Evolutionary conservation across 176 grass and related monocot genomes (phyloP), one percentile per base, ranked within the genome.

Genomic region (Ensete glaucum): DNA sequence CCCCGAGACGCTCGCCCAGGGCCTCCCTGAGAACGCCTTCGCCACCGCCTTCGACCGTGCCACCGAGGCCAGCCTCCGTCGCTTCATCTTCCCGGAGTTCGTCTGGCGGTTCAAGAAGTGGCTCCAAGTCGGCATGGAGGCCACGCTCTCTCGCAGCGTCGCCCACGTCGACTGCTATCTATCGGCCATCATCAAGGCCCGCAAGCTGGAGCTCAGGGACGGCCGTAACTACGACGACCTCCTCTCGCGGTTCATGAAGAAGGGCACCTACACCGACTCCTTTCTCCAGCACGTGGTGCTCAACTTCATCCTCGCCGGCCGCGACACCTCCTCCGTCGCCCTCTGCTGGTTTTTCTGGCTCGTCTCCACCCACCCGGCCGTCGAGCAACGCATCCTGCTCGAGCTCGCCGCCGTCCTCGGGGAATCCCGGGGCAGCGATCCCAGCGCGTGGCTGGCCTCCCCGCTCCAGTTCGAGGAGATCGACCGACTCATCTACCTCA

Each of bases 381-480:
- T 77, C 67, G 64, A n/a, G 76, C 57, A 52, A 22, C 78, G 56
- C n/a, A 68, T 56, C 27, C 77, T 69, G 27, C 52, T 19, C 15
- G 72, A 74, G 25, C 22, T 67, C 14, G 52, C 25, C 25, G 53
- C 65, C 77, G 15, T 68, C 52, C 64, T 67, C 16, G 22, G 64
- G 1, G 48, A 29, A 10, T 53, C 16, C 63, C 49, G 58, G 48
- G 71, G 53, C 0, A 16, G 34, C 50, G 27, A 80, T 69, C 16
- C 64, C 20, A 27, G 82, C 20, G 19, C 76, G 19, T 80, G 78
- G 78, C 56, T 80, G 16, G 54, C 56, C 8, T 11, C 78, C 6
- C 88, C 95, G 8, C 85, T 98, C 59, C 86, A 75, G 0, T 98
- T 94, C 68, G 95, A 98, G 69, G 95, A 98, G 87, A 83, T 91